Evolutionary conservation across 441 rosid species (phyloP), one percentile per base, ranked within the genome.

Genomic region (Croton setiger): DNA sequence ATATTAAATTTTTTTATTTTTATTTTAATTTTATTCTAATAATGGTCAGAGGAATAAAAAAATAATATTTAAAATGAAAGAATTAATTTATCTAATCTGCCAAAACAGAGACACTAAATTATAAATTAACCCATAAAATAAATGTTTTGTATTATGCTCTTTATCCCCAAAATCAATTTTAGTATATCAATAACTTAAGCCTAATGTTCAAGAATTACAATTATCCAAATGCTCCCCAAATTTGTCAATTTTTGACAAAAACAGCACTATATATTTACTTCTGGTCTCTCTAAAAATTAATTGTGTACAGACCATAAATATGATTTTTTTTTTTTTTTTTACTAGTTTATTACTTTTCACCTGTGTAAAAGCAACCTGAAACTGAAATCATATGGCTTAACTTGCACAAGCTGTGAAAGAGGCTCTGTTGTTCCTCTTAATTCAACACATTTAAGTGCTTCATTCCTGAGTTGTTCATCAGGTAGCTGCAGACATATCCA

Each of bases 401-500:
- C 82, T 81, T 85, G 86, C 47, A 91, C 89, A 21, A 86, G 75
- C 69, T 85, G 79, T 18, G 82, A 77, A 58, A 79, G 74, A 14
- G 88, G 75, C 33, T 82, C 87, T 72, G 81, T 79, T 36, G 81
- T 80, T 36, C 70, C 79, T 56, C 69, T 79, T 69, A 81, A 81
- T 64, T 87, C 87, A 12, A 85, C 73, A 72, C 79, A 87, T 76
- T 78, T 76, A 3, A 85, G 60, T 9, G 89, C 93, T 64, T 85
- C 91, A 49, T 78, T 83, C 77, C 95, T 81, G 12, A 27, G 31
- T 27, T 80, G 64, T 67, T 86, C 85, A 71, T 73, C 70, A n/a
- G 92, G 95, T 15, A 88, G 72, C 68, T 91, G 97, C 67, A 87
- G 85, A 72, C 89, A 87, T 33, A 91, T 67, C 97, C 97, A 91